Conservation (phyloP, 2,329 filamentous ascomycete genomes). For the Scytalidium sp. region DNA sequence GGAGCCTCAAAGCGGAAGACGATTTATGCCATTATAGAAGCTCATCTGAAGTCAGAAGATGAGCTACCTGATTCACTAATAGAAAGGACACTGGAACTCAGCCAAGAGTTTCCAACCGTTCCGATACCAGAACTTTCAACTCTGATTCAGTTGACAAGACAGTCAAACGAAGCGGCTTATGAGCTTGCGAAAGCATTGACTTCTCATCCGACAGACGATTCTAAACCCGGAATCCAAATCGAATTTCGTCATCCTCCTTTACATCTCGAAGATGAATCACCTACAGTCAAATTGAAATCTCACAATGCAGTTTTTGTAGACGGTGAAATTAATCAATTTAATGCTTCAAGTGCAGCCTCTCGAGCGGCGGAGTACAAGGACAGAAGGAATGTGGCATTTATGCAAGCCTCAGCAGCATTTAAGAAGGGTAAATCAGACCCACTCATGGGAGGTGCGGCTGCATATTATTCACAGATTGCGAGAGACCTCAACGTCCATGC, state of each 20-base stretch:
- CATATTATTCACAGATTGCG: conserved; percentile 70
- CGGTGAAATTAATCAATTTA: neutral
- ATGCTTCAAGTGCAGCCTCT: neutral
- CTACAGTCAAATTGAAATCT: conserved; percentile 4
- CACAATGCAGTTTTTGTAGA: conserved; percentile 7
- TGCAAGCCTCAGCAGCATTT: conserved; percentile 55
- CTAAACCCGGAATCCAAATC: conserved; percentile 18
- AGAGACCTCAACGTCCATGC: conserved; percentile 60
- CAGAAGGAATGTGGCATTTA: conserved; percentile 40
- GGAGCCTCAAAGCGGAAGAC: conserved; percentile 53
- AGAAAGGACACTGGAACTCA: conserved; percentile 50
- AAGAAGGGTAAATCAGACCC: conserved; percentile 65
- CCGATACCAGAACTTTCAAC: conserved; percentile 44
- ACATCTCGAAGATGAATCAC: conserved; percentile 1
- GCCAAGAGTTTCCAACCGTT: conserved; percentile 51
- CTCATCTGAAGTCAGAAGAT: conserved; percentile 18
- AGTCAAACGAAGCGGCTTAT: conserved; percentile 53
- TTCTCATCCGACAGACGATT: conserved; percentile 12
- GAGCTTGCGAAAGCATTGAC: conserved; percentile 56
- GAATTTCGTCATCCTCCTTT: conserved; percentile 24
- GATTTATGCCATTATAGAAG: conserved; percentile 44
- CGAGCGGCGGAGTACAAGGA: conserved; percentile 3
- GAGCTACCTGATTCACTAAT: conserved; percentile 44
- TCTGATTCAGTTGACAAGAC: conserved; percentile 53
- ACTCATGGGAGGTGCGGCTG: conserved; percentile 71